Evolutionary conservation across 2,329 filamentous ascomycete species (phyloP).

Genomic region (Diaporthe nobilis): DNA sequence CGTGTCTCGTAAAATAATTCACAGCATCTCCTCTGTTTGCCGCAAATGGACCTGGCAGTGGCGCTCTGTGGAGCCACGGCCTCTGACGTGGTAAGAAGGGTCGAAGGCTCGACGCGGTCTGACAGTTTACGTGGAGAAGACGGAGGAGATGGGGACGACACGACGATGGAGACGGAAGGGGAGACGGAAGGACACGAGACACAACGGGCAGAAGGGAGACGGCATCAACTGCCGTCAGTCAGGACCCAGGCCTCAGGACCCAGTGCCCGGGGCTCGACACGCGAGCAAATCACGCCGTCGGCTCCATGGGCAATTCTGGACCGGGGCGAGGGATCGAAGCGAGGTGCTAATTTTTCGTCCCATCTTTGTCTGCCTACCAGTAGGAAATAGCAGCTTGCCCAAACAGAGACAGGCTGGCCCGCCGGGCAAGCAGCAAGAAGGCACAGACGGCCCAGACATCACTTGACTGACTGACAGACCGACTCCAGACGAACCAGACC

Average conservation of each 20-base stretch:
- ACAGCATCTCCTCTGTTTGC: neutral
- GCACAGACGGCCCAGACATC: neutral
- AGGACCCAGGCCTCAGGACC: conserved; percentile 8
- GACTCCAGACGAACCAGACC: neutral
- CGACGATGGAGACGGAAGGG: neutral
- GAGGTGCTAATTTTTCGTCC: conserved; percentile 32
- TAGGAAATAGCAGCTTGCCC: neutral
- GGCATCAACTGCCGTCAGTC: conserved; percentile 15
- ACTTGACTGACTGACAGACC: neutral
- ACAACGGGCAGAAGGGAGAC: neutral
- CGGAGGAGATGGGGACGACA: neutral
- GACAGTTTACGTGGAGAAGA: neutral
- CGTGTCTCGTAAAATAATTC: conserved; percentile 7
- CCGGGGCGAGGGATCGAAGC: conserved; percentile 27
- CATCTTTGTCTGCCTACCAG: neutral
- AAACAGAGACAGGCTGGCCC: neutral
- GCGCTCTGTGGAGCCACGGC: neutral
- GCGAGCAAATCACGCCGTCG: conserved; percentile 31
- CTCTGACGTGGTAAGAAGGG: conserved; percentile 3
- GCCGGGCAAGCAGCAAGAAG: neutral
- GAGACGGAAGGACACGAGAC: neutral
- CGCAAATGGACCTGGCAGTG: neutral
- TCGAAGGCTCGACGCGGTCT: neutral
- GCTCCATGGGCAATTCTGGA: conserved; percentile 10
- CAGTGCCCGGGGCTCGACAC: conserved; percentile 11